Conservation (phyloP, 225 moss, liverwort and hornwort genomes). For the Antitrichia curtipendula region DNA sequence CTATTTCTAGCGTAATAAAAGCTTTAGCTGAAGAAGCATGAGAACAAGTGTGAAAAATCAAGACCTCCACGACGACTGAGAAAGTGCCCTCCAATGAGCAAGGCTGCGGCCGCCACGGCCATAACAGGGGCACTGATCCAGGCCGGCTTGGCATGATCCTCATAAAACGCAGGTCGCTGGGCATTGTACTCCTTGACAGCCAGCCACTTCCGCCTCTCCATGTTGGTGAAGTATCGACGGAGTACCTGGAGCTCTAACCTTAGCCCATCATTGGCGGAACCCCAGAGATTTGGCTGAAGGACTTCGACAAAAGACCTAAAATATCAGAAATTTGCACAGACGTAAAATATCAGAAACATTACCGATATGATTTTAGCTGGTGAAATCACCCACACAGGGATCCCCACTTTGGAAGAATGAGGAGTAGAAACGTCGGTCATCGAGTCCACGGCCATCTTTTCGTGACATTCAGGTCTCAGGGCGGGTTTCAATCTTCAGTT, state of each 20-base stretch:
- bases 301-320: not conserved
- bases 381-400: constrained; percentile 5
- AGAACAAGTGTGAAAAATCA: constrained; percentile 7
- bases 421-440: not conserved
- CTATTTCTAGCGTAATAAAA: not conserved
- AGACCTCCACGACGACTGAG: constrained; percentile 72
- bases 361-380: not conserved
- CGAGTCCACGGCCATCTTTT: not conserved
- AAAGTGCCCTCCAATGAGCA: constrained; percentile 74
- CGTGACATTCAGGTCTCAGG: not conserved
- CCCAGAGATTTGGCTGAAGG: not conserved
- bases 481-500: not conserved
- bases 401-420: not conserved
- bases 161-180: constrained; percentile 60
- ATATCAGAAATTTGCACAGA: not conserved
- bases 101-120: constrained; percentile 70
- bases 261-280: constrained; percentile 12
- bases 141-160: constrained; percentile 85
- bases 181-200: constrained; percentile 37
- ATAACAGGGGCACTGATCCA: constrained; percentile 76
- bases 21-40: not conserved
- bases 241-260: constrained; percentile 1
- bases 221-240: constrained; percentile 1
- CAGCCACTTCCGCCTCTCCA: constrained; percentile 42
- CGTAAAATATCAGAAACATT: not conserved